Percentiles rank a stretch among this genome's conserved stretches.
phyloP scores from a whole-genome alignment of 345 rosid species.

The Syzygium aromaticum region DNA sequence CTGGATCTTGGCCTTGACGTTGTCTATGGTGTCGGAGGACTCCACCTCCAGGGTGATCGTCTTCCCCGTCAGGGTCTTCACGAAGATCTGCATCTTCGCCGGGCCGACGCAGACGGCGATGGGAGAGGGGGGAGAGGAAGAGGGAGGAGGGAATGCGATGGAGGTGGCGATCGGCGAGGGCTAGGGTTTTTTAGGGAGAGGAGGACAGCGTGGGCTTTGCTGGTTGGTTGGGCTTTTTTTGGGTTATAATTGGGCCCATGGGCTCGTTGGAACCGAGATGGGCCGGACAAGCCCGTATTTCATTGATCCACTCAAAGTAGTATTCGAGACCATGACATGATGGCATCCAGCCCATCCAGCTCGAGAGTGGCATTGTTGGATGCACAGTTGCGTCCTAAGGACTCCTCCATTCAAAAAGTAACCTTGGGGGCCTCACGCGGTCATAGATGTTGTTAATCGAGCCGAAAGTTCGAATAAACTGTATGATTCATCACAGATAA shows the following conservation, averaged over 20 bases:
- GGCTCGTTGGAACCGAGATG: not conserved
- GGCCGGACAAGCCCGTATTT: not conserved
- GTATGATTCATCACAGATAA: no score
- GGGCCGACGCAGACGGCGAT: not conserved
- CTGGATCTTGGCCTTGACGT: slow-evolving; percentile 64
- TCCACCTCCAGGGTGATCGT: slow-evolving; percentile 68
- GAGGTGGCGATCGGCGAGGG: not conserved
- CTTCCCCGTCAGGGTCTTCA: slow-evolving; percentile 75
- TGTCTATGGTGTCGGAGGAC: slow-evolving; percentile 60
- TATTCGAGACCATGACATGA: no score
- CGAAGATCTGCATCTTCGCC: slow-evolving; percentile 62
- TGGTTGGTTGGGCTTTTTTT: not conserved
- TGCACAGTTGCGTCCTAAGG: no score
- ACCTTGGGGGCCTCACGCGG: no score
- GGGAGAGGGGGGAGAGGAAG: not conserved
- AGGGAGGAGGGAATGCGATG: not conserved
- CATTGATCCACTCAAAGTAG: no score
- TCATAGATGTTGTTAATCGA: no score
- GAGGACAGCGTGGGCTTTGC: not conserved
- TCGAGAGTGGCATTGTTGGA: no score
- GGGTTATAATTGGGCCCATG: not conserved
- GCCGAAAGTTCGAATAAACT: no score
- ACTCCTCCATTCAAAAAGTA: no score
- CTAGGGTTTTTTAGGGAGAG: not conserved
- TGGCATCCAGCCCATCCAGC: no score